Conservation (phyloP, 2,329 filamentous ascomycete genomes). For the Atkinsonella hypoxylon region DNA sequence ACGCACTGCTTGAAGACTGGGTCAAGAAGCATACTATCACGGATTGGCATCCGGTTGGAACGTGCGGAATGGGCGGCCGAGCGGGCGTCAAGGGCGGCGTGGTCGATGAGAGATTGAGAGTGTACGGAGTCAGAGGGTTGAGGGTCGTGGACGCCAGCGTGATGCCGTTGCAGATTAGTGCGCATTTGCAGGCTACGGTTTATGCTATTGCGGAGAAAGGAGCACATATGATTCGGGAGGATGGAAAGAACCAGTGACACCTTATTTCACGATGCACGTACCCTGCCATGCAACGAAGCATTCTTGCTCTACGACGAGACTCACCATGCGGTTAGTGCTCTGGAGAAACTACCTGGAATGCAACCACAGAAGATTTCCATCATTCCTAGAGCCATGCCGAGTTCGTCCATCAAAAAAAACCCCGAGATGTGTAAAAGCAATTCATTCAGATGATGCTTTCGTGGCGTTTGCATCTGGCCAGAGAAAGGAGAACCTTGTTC, state of each 20-base stretch:
- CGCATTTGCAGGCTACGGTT: constrained; percentile 17
- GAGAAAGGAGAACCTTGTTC: not conserved
- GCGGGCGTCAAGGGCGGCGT: constrained; percentile 19
- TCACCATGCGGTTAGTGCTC: too few species aligned
- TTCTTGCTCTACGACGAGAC: too few species aligned
- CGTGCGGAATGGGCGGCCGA: constrained; percentile 20
- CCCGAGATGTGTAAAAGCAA: not conserved
- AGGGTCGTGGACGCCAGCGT: constrained; percentile 15
- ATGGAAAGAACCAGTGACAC: constrained; percentile 5
- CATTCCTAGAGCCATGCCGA: too few species aligned
- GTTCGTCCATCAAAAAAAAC: too few species aligned
- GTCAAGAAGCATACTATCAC: constrained; percentile 18
- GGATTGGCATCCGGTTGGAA: constrained; percentile 29
- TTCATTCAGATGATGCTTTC: not conserved
- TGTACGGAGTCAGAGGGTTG: constrained; percentile 14
- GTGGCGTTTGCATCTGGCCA: not conserved
- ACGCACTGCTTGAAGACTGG: constrained; percentile 13
- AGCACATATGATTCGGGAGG: constrained; percentile 18
- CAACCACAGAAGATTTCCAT: too few species aligned
- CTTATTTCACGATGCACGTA: not conserved
- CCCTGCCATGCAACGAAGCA: too few species aligned
- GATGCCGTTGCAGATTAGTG: constrained; percentile 16
- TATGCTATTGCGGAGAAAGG: constrained; percentile 23
- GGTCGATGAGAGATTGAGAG: constrained; percentile 15
- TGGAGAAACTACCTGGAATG: too few species aligned